These are phyloP conservation scores for Quercus tomentella DNA, from an alignment of 331 rosid genomes.

Conservation along the genomic window DNA sequence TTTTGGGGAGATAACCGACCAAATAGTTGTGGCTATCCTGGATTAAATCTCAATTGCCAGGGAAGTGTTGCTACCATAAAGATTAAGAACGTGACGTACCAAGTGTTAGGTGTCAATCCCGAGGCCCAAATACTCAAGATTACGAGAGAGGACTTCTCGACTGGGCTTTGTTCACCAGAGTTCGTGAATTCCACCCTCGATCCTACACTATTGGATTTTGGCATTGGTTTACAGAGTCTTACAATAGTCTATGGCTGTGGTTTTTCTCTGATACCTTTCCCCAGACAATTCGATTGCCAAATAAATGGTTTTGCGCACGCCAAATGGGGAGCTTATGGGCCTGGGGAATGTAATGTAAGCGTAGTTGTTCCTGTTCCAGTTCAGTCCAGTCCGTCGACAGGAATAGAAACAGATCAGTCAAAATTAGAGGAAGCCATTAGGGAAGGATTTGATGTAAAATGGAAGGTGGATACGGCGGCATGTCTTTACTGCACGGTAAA, in stretches of 20 bases:
- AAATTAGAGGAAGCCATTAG: neutral
- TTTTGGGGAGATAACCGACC: conserved; percentile 53
- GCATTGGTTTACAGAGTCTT: neutral
- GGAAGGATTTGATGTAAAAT: conserved; percentile 38
- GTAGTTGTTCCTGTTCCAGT: conserved; percentile 25
- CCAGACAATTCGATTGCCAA: neutral
- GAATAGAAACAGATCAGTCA: no score
- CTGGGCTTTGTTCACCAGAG: conserved; percentile 33
- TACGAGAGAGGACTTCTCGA: conserved; percentile 34
- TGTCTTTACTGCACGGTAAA: conserved; percentile 27
- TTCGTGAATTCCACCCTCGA: conserved; percentile 34
- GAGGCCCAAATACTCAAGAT: conserved; percentile 18
- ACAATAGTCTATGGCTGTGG: conserved; percentile 38
- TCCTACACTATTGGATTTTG: conserved; percentile 20
- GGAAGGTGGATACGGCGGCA: conserved; percentile 21
- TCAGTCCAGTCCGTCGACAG: fast-evolving
- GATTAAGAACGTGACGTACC: conserved; percentile 32
- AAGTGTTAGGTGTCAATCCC: conserved; percentile 20
- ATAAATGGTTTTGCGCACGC: neutral
- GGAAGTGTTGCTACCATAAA: conserved; percentile 6
- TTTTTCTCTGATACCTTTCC: fast-evolving
- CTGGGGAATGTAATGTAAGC: neutral
- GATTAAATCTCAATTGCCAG: conserved; percentile 32
- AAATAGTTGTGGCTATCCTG: conserved; percentile 50
- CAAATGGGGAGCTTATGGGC: no score